Conservation (phyloP, 805 yeast species). For the Starmerella potacharoeniae region DNA sequence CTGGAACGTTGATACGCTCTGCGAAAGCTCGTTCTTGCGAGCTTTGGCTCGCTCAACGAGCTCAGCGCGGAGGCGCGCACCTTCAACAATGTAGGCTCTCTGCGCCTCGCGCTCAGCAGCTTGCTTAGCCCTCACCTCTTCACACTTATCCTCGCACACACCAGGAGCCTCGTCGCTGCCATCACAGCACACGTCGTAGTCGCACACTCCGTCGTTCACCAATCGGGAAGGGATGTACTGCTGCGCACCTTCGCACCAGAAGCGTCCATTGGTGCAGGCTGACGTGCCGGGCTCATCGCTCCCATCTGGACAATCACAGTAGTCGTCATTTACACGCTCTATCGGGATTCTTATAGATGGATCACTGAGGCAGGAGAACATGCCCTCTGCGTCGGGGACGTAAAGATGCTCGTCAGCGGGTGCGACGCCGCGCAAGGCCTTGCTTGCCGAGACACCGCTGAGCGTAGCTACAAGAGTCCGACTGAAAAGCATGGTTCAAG, state of each 20-base stretch:
- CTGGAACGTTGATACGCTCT: background rate
- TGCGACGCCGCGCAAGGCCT: slow-evolving; percentile 15
- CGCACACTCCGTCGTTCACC: slow-evolving; percentile 87
- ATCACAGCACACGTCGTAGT: slow-evolving; percentile 81
- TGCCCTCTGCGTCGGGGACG: slow-evolving; percentile 39
- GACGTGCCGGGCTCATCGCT: slow-evolving; percentile 93
- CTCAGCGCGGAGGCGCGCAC: slow-evolving; percentile 29
- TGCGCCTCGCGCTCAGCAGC: slow-evolving; percentile 19
- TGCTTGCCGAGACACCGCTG: background rate
- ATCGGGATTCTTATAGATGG: slow-evolving; percentile 52
- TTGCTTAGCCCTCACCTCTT: slow-evolving; percentile 37
- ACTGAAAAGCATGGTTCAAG: background rate
- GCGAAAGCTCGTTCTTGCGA: slow-evolving; percentile 9
- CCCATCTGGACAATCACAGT: slow-evolving; percentile 96
- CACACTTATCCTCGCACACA: slow-evolving; percentile 49
- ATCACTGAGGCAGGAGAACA: slow-evolving; percentile 60
- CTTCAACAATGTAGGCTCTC: slow-evolving; percentile 23
- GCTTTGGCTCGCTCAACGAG: slow-evolving; percentile 25
- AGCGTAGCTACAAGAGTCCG: background rate
- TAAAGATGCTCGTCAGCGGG: slow-evolving; percentile 30
- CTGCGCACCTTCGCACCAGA: slow-evolving; percentile 67
- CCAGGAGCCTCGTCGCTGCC: slow-evolving; percentile 67
- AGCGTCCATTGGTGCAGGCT: slow-evolving; percentile 53
- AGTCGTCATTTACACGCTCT: slow-evolving; percentile 69
- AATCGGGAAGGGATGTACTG: slow-evolving; percentile 50